Percentiles rank a stretch among this genome's conserved stretches.
These are phyloP conservation scores for Calonectria pauciramosa DNA, from an alignment of 2,329 filamentous ascomycete genomes.

Conservation along the genomic window DNA sequence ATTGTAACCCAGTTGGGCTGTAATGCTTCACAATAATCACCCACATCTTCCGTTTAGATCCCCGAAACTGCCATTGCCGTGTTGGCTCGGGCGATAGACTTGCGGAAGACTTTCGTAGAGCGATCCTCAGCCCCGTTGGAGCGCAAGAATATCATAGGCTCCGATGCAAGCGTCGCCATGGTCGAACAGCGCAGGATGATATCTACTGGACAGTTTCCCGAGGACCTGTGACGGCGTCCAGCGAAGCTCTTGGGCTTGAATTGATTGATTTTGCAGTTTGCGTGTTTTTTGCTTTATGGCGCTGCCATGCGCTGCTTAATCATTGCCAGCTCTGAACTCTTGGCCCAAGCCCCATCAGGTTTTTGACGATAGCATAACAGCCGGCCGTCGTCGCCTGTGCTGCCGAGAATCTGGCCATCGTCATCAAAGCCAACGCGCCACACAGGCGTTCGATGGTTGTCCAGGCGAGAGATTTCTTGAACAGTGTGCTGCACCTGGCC, in stretches of 20 bases:
- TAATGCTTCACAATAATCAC: not conserved
- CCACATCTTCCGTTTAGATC: not conserved
- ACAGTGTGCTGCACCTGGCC: conserved; percentile 76
- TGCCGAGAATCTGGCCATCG: conserved; percentile 79
- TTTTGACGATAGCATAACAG: conserved; percentile 73
- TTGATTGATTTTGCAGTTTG: not conserved
- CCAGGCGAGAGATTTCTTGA: conserved; percentile 75
- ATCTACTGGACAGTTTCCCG: not conserved
- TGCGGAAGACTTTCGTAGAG: not conserved
- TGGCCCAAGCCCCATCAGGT: conserved; percentile 70
- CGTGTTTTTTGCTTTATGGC: conserved; percentile 48
- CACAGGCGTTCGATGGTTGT: conserved; percentile 77
- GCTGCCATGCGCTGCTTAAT: conserved; percentile 68
- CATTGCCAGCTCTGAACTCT: conserved; percentile 72
- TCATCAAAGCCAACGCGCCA: conserved; percentile 82
- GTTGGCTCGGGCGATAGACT: not conserved
- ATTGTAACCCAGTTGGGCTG: not conserved
- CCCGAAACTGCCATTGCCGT: not conserved
- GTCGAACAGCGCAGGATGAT: not conserved
- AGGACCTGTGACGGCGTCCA: not conserved
- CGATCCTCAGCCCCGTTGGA: not conserved
- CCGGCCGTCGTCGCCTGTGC: conserved; percentile 82
- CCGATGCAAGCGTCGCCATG: not conserved
- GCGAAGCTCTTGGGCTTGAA: not conserved
- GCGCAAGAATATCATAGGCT: not conserved